phyloP scores from a whole-genome alignment of 495 filamentous ascomycete genomes.

The Lentithecium fluviatile region DNA sequence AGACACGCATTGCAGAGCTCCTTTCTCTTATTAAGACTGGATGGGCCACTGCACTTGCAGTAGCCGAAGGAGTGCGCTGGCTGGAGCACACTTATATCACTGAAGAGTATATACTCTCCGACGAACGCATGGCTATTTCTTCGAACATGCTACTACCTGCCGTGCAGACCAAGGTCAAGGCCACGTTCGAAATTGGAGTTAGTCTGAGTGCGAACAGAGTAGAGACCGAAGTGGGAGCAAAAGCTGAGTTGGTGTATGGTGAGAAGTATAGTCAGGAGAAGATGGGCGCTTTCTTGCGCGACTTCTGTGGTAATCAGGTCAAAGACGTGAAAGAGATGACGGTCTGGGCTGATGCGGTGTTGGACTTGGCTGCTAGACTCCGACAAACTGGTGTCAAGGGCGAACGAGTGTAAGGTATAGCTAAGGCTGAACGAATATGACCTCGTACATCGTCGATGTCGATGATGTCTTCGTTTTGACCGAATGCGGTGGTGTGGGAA shows the following conservation, averaged over 20 bases:
- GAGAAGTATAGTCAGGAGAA: constrained; percentile 63
- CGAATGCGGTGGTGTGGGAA: no score
- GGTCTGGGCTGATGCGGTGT: constrained; percentile 57
- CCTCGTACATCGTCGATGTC: no score
- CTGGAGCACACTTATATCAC: constrained; percentile 57
- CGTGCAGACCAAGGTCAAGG: constrained; percentile 61
- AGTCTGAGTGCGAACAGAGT: constrained; percentile 42
- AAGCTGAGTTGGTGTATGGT: constrained; percentile 62
- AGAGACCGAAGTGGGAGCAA: constrained; percentile 39
- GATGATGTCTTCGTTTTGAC: no score
- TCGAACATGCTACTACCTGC: constrained; percentile 56
- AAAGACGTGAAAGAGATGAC: constrained; percentile 38
- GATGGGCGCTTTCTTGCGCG: constrained; percentile 59
- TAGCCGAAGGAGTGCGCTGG: constrained; percentile 55
- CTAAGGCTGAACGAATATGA: no score
- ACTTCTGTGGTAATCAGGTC: constrained; percentile 48
- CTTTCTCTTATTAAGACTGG: constrained; percentile 54
- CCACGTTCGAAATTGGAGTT: constrained; percentile 55
- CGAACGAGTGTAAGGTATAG: constrained; percentile 13
- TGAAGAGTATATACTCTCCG: constrained; percentile 53
- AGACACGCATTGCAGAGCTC: constrained; percentile 54
- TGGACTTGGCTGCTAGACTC: constrained; percentile 57
- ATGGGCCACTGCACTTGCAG: constrained; percentile 59
- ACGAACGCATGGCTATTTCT: constrained; percentile 55
- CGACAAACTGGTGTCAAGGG: constrained; percentile 56